Evolutionary conservation across 352 stramenopile genomes (phyloP).

Genomic region (Phytophthora megakarya): DNA sequence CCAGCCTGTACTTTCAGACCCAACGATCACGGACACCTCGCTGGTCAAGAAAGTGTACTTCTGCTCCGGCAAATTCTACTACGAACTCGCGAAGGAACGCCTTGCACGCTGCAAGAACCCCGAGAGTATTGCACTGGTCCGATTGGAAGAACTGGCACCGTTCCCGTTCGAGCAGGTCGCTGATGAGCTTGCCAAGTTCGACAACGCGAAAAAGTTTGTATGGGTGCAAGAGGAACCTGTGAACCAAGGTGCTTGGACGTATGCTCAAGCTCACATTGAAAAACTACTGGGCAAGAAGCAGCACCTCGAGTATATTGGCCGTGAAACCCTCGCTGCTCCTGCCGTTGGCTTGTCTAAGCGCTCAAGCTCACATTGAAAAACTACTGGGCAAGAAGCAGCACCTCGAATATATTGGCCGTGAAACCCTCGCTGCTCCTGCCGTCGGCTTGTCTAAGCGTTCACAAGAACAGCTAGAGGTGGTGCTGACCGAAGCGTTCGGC

Average conservation of each 20-base stretch:
- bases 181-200: conserved; percentile 56
- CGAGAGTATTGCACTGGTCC: conserved; percentile 67
- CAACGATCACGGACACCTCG: conserved; percentile 45
- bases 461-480: conserved; percentile 62
- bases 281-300: conserved; percentile 69
- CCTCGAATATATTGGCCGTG: conserved; percentile 75
- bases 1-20: conserved; percentile 69
- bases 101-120: conserved; percentile 47
- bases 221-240: conserved; percentile 86
- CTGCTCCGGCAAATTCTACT: conserved; percentile 88
- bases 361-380: conserved; percentile 83
- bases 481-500: conserved; percentile 70
- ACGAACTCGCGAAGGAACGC: conserved; percentile 78
- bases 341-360: conserved; percentile 77
- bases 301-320: conserved; percentile 71
- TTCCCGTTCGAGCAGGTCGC: conserved; percentile 81
- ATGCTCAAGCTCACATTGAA: conserved; percentile 71
- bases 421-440: conserved; percentile 70
- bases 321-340: conserved; percentile 69
- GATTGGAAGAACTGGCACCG: conserved; percentile 84
- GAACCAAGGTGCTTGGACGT: conserved; percentile 83
- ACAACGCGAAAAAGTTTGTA: conserved; percentile 68
- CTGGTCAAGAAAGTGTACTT: conserved; percentile 78
- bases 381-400: conserved; percentile 58
- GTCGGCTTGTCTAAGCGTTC: conserved; percentile 79